Evolutionary conservation across 441 rosid species (phyloP).

Genomic region (Populus trichocarpa): DNA sequence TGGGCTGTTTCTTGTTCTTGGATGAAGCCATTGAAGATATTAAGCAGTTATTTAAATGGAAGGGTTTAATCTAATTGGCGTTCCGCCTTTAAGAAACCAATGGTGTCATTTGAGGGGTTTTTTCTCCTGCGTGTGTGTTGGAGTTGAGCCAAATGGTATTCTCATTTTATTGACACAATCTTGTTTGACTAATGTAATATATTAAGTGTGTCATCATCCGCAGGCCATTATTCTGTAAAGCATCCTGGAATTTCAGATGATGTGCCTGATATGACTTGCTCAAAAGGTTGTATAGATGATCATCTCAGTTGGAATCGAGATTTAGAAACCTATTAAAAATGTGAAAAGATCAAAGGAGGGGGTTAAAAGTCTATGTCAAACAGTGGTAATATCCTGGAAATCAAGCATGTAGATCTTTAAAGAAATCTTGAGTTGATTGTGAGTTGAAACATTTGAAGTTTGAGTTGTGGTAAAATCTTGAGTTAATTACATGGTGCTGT

Average conservation of each 20-base stretch:
- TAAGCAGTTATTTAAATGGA: background rate
- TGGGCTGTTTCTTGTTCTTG: background rate
- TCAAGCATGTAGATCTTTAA: background rate
- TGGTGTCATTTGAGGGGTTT: background rate
- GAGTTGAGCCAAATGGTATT: background rate
- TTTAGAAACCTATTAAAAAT: background rate
- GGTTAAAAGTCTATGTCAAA: background rate
- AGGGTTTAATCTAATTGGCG: background rate
- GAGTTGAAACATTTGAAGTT: background rate
- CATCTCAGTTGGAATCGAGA: background rate
- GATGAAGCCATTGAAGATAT: background rate
- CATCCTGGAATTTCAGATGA: background rate
- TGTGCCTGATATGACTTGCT: background rate
- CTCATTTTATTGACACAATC: background rate
- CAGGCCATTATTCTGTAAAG: background rate
- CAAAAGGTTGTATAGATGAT: background rate
- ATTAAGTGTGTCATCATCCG: background rate
- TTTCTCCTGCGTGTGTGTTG: background rate
- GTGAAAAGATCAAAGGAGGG: background rate
- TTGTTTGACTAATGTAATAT: background rate
- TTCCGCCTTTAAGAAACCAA: too few species aligned
- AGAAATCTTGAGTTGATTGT: background rate
- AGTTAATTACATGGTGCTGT: background rate
- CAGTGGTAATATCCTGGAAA: background rate
- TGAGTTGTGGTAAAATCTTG: background rate